These are phyloP conservation scores for Solanum virginianum DNA, from an alignment of 257 asterid genomes.

Conservation along the genomic window DNA sequence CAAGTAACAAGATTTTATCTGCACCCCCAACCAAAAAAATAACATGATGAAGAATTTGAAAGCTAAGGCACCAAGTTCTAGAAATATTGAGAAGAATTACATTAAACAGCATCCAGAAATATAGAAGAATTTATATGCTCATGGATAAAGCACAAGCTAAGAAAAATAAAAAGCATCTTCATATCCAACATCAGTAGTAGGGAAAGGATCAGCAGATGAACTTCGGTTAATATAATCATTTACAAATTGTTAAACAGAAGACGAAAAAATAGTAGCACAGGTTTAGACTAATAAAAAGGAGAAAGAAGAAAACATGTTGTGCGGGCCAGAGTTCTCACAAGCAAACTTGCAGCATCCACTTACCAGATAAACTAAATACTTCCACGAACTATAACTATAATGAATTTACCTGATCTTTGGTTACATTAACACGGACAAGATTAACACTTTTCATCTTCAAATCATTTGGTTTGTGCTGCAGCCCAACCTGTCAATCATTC, in stretches of 20 bases:
- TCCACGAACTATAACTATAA: neutral
- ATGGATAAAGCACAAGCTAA: neutral
- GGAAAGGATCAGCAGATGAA: neutral
- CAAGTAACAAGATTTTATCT: constrained; percentile 58
- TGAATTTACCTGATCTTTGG: constrained; percentile 50
- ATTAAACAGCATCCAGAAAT: neutral
- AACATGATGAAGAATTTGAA: neutral
- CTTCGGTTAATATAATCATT: neutral
- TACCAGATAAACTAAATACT: neutral
- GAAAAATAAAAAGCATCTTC: neutral
- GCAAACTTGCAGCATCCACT: neutral
- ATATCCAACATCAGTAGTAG: neutral
- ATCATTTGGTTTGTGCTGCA: constrained; percentile 50
- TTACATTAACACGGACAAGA: constrained; percentile 52
- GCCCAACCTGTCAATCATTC: constrained; percentile 54
- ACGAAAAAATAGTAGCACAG: neutral
- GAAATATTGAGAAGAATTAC: neutral
- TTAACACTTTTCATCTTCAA: constrained; percentile 50
- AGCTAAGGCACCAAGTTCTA: neutral
- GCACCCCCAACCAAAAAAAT: constrained; percentile 2
- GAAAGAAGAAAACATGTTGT: neutral
- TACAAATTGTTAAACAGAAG: neutral
- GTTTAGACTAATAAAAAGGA: neutral
- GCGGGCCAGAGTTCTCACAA: neutral
- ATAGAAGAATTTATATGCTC: neutral